Conservation (phyloP, 1,284 basidiomycete species). For the Sanghuangporus baumii region DNA sequence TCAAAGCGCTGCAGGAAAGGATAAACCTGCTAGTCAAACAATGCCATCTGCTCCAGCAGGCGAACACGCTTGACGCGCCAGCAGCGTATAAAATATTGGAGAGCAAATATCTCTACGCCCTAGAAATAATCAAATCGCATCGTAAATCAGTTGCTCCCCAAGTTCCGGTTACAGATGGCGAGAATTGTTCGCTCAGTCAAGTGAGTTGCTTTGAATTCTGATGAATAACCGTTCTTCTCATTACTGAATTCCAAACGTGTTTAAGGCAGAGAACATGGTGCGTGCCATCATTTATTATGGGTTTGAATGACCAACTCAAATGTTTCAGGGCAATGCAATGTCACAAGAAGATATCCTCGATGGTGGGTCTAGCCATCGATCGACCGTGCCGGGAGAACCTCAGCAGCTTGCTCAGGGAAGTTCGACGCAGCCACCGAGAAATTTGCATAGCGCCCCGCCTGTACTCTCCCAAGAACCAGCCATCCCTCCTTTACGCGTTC, state of each 20-base stretch:
- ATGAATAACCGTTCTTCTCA: too few relatives aligned
- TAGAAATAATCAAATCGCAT: not conserved
- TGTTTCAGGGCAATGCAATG: too few relatives aligned
- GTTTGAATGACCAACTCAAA: too few relatives aligned
- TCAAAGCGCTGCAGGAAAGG: not conserved
- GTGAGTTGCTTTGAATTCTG: too few relatives aligned
- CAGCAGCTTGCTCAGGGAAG: too few relatives aligned
- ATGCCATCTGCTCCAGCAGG: not conserved
- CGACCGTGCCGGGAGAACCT: too few relatives aligned
- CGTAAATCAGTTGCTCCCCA: not conserved
- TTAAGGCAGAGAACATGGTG: too few relatives aligned
- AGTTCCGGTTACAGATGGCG: not conserved
- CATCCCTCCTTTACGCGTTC: not conserved
- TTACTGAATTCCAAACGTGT: too few relatives aligned
- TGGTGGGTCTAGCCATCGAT: too few relatives aligned
- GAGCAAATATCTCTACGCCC: constrained; percentile 1
- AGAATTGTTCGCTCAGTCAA: too few relatives aligned
- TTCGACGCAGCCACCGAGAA: not conserved
- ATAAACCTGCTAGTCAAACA: not conserved
- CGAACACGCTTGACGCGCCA: not conserved
- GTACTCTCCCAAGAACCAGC: not conserved
- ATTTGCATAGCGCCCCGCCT: not conserved
- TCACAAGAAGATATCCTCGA: too few relatives aligned
- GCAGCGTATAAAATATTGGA: constrained; percentile 1
- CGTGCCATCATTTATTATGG: too few relatives aligned